Evolutionary conservation across 805 yeast species (phyloP).

Genomic region (Teunomyces lycoperdinae): DNA sequence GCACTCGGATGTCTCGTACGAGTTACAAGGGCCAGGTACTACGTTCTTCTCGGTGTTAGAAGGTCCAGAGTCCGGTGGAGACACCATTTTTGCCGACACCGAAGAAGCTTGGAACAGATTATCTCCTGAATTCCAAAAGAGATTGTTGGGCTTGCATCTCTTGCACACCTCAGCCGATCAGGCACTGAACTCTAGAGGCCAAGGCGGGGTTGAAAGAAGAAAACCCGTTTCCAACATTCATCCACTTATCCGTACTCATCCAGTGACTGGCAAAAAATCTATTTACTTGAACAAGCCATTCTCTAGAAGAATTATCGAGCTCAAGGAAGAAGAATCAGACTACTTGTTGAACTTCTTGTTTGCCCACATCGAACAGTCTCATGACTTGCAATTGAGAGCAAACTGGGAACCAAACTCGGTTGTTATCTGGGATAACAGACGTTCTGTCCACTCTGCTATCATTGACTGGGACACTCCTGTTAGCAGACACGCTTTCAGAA

Average conservation of each 20-base stretch:
- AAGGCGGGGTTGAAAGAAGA: constrained; percentile 35
- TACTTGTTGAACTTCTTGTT: constrained; percentile 29
- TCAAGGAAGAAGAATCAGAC: constrained; percentile 33
- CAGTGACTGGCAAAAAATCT: constrained; percentile 30
- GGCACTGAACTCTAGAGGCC: constrained; percentile 22
- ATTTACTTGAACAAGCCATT: constrained; percentile 33
- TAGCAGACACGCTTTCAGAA: constrained; percentile 35
- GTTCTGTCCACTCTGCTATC: constrained; percentile 33
- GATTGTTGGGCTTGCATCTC: constrained; percentile 31
- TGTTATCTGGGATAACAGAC: constrained; percentile 36
- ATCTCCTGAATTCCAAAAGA: constrained; percentile 32
- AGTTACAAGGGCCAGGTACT: constrained; percentile 33
- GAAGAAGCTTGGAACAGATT: constrained; percentile 36
- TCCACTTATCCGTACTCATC: constrained; percentile 35
- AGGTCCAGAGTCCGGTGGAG: constrained; percentile 39
- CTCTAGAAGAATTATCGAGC: constrained; percentile 33
- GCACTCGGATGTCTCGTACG: constrained; percentile 38
- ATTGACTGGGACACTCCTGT: constrained; percentile 36
- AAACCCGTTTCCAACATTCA: constrained; percentile 33
- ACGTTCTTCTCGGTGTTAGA: constrained; percentile 35
- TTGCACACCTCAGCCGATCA: constrained; percentile 35
- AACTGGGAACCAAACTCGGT: constrained; percentile 37
- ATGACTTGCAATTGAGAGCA: constrained; percentile 36
- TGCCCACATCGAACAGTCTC: constrained; percentile 30
- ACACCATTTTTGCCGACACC: constrained; percentile 36